Conservation (phyloP, 2,329 filamentous ascomycete species). For the Pseudogymnoascus pannorum region DNA sequence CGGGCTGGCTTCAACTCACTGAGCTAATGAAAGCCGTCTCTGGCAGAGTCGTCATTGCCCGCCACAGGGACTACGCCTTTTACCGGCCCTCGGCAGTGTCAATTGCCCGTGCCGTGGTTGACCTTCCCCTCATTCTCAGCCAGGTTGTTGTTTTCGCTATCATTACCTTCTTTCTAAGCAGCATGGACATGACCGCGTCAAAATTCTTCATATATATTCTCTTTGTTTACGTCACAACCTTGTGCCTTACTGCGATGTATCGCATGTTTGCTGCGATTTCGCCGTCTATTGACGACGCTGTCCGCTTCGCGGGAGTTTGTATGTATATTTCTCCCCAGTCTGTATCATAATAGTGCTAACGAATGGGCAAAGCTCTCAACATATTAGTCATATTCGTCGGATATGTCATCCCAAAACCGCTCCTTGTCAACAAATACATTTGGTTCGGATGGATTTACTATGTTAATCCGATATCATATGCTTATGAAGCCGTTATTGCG, state of each 20-base stretch:
- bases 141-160: constrained; percentile 52
- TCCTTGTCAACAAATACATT: constrained; percentile 2
- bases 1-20: constrained; percentile 54
- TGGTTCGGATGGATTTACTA: constrained; percentile 53
- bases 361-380: constrained; percentile 31
- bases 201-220: constrained; percentile 58
- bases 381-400: constrained; percentile 55
- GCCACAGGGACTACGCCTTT: constrained; percentile 50
- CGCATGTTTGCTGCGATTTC: constrained; percentile 49
- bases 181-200: constrained; percentile 42
- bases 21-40: constrained; percentile 58
- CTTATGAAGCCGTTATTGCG: constrained; percentile 58
- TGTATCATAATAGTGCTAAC: too few relatives aligned
- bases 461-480: constrained; percentile 62
- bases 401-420: constrained; percentile 52
- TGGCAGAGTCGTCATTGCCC: constrained; percentile 52
- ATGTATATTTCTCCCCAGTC: too few relatives aligned
- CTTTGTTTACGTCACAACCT: constrained; percentile 42
- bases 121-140: constrained; percentile 49
- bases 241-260: constrained; percentile 54
- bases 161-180: constrained; percentile 58
- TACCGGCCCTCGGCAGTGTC: constrained; percentile 54
- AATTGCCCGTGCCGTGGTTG: constrained; percentile 46
- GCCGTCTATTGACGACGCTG: constrained; percentile 49
- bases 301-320: constrained; percentile 45